A percentile compares a stretch with the other conserved stretches of the same genome.
phyloP scores from a whole-genome alignment of 345 rosid genomes.

The Citropsis articulata region DNA sequence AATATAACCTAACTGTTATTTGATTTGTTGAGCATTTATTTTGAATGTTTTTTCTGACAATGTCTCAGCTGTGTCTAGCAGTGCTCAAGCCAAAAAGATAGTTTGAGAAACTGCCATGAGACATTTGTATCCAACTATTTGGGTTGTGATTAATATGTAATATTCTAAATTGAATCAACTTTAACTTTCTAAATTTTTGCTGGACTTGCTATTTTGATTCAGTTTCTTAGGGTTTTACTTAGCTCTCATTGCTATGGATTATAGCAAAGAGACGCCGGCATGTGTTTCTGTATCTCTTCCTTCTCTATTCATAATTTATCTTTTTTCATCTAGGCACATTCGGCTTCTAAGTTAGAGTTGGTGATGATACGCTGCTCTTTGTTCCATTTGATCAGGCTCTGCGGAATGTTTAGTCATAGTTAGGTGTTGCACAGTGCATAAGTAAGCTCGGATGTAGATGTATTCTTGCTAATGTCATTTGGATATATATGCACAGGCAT shows the following conservation, averaged over 20 bases:
- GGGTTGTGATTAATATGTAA: background rate
- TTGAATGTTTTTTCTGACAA: constrained; percentile 6
- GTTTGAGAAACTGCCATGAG: constrained; percentile 16
- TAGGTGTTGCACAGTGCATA: background rate
- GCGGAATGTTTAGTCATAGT: background rate
- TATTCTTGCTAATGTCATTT: constrained; percentile 16
- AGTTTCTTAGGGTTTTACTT: constrained; percentile 8
- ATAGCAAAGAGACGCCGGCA: background rate
- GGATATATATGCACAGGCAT: constrained; percentile 51
- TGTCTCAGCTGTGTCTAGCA: constrained; percentile 14
- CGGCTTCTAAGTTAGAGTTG: background rate
- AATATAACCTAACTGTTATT: background rate
- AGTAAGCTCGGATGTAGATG: background rate
- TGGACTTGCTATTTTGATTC: background rate
- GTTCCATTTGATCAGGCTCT: background rate
- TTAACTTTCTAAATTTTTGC: background rate
- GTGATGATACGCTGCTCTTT: background rate
- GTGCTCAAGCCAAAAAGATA: constrained; percentile 8
- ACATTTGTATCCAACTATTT: constrained; percentile 14
- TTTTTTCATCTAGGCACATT: background rate
- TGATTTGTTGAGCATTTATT: background rate
- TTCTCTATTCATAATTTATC: background rate
- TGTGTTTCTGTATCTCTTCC: background rate
- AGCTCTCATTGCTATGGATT: background rate
- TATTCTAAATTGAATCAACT: constrained; percentile 8